These are phyloP conservation scores for Xylaria sp. DNA, from an alignment of 2,329 filamentous ascomycete genomes.

Conservation along the genomic window DNA sequence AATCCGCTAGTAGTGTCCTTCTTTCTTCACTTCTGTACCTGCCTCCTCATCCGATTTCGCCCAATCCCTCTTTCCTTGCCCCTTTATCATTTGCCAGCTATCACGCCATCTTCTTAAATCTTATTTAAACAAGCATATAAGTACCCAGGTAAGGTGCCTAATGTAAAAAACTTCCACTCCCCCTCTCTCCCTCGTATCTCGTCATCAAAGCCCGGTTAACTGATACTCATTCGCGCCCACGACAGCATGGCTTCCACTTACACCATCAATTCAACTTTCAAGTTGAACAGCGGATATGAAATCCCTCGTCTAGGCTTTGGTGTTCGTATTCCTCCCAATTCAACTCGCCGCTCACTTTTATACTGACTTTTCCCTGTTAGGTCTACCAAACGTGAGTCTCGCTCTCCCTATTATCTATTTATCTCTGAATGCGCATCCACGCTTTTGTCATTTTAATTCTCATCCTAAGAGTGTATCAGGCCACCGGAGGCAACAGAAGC, in stretches of 20 bases:
- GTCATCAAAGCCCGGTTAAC: background rate
- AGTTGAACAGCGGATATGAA: conserved; percentile 66
- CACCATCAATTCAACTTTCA: conserved; percentile 59
- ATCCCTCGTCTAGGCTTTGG: conserved; percentile 66
- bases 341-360: background rate
- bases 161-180: background rate
- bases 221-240: background rate
- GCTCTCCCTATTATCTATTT: background rate
- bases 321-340: conserved; percentile 52
- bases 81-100: background rate
- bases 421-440: background rate
- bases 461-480: conserved; percentile 44
- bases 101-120: background rate
- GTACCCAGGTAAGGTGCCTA: too few species aligned
- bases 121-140: background rate
- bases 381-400: conserved; percentile 63
- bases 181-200: background rate
- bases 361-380: conserved; percentile 48
- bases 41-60: background rate
- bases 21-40: background rate
- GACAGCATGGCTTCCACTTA: conserved; percentile 58
- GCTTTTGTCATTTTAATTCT: background rate
- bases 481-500: conserved; percentile 53
- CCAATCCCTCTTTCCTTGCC: background rate
- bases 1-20: background rate